These are phyloP conservation scores for Porogramme epimiltina DNA, from an alignment of 1,284 basidiomycete species.

Conservation along the genomic window DNA sequence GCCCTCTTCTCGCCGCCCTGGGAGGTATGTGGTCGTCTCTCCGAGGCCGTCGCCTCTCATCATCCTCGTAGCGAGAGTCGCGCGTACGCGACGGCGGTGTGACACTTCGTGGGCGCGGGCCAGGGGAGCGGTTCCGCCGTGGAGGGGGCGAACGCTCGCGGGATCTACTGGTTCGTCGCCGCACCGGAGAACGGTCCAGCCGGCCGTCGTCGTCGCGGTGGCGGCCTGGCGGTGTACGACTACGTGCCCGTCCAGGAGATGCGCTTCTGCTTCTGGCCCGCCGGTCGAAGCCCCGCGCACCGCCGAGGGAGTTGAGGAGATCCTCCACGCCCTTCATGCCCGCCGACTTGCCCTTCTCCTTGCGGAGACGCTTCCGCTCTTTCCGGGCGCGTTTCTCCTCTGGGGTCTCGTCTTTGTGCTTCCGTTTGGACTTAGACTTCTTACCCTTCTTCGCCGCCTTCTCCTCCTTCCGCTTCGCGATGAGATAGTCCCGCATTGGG, in stretches of 20 bases:
- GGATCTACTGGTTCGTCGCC: conserved; percentile 18
- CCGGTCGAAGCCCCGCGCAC: conserved; percentile 13
- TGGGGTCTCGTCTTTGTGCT: conserved; percentile 73
- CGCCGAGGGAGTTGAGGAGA: conserved; percentile 40
- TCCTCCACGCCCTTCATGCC: conserved; percentile 52
- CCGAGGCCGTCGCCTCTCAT: conserved; percentile 17
- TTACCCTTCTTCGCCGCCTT: conserved; percentile 63
- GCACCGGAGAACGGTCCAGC: conserved; percentile 13
- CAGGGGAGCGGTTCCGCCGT: background rate
- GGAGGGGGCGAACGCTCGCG: conserved; percentile 19
- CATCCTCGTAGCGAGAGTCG: conserved; percentile 3
- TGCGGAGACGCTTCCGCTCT: conserved; percentile 63
- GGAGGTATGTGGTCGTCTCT: conserved; percentile 15
- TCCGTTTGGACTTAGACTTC: conserved; percentile 54
- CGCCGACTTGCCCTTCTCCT: conserved; percentile 44
- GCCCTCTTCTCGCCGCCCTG: conserved; percentile 15
- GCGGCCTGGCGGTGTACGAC: conserved; percentile 18
- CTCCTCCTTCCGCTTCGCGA: conserved; percentile 69
- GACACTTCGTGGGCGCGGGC: conserved; percentile 12
- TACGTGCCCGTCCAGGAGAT: conserved; percentile 26
- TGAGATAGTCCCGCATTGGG: conserved; percentile 93
- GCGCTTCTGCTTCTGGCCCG: conserved; percentile 19
- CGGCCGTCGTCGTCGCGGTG: conserved; percentile 10
- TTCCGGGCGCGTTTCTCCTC: conserved; percentile 75
- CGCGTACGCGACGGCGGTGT: conserved; percentile 12